Conservation (phyloP, 225 moss, liverwort and hornwort species). For the Marchantia polymorpha region DNA sequence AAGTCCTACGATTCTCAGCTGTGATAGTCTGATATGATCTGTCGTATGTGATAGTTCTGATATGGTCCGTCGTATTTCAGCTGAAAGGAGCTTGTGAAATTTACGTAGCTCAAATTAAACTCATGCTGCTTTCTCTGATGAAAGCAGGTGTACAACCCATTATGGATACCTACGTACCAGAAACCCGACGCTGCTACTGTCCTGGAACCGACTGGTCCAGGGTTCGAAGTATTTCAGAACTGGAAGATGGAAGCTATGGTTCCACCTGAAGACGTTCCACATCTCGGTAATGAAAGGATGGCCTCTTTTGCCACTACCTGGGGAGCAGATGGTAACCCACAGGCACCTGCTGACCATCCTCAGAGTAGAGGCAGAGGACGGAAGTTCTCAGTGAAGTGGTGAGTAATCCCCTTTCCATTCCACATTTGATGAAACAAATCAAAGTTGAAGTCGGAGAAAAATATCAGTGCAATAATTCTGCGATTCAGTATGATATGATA, state of each 20-base stretch:
- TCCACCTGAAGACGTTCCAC: not conserved
- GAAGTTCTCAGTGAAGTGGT: constrained; percentile 17
- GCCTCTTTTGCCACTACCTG: not conserved
- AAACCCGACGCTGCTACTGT: not conserved
- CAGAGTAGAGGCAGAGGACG: not conserved
- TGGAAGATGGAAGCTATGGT: constrained; percentile 24
- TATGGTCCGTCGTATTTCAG: not conserved
- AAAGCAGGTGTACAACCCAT: constrained; percentile 20
- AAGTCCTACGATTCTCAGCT: not conserved
- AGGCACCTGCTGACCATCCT: not conserved
- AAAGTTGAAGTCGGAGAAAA: too few relatives aligned
- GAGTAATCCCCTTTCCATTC: not conserved
- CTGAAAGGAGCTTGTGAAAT: not conserved
- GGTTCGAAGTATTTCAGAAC: constrained; percentile 18
- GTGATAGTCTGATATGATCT: not conserved
- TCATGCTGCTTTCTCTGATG: not conserved
- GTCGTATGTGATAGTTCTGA: not conserved
- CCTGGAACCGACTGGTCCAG: not conserved
- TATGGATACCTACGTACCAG: constrained; percentile 12
- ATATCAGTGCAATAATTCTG: not conserved
- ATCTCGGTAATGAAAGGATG: constrained; percentile 9
- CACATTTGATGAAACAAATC: not conserved
- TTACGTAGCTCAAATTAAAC: too few relatives aligned
- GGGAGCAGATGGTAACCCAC: not conserved
- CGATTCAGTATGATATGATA: too few relatives aligned